Base-by-base conservation (phyloP, 2,329 filamentous ascomycete species). In the Colletotrichum sansevieriae region DNA sequence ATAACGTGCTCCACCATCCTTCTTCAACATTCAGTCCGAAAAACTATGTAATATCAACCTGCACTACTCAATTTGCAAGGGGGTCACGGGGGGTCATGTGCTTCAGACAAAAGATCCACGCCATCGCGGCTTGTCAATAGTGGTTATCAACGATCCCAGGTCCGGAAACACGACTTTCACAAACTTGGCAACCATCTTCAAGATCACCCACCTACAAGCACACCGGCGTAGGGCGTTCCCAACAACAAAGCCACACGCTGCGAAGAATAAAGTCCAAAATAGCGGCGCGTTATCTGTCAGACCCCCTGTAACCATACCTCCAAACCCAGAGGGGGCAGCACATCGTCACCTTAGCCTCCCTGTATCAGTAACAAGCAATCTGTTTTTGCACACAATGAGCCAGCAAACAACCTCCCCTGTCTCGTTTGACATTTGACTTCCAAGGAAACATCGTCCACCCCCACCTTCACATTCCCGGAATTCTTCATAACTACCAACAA, bases 371-470 rank as follows among this genome's bases (percentile, higher is more conserved):
- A 35, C 18, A 11, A 15, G 12, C 52, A 59, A 60, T 47, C 20
- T 58, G 29, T 18, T 49, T 52, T 39, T 44, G 35, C 22, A 29
- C 13, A 22, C 46, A 33, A 20, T 18, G 44, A 54, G 54, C 65
- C 65, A 68, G 58, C 54, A 59, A 18, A 3, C 29, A 47, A 55
- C 43, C 61, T 58, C 20, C 22, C 35, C 49, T 33, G 49, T 29
- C 25, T 15, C 13, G n/a, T 10, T 52, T 15, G 13, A 3, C 9
- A 35, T 52, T 3, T 52, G n/a, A 29, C 56, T 39, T 6, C 13
- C 22, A 13, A 13, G 13, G 6, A 25, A 13, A 20, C 13, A 9
- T 29, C 58, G 33, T 46, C 22, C 56, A n/a, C 13, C 25, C n/a
- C 18, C 35, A 13, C 33, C 12, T 4, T 25, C 25, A 4, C 25